Evolutionary conservation across 257 asterid genomes (phyloP).

Genomic region (Ligustrum vulgare): DNA sequence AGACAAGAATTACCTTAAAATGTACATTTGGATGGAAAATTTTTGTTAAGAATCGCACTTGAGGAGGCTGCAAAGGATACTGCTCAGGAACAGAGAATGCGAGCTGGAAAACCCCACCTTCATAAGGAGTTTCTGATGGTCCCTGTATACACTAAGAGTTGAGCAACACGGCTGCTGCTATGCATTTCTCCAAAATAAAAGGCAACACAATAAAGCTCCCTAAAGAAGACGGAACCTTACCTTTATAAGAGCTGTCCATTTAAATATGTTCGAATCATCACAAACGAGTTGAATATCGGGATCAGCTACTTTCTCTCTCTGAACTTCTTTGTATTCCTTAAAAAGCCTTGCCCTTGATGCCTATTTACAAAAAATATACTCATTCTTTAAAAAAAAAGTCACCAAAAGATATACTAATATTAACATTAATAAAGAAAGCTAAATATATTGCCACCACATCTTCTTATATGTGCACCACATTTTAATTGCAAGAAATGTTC

Average conservation of each 20-base stretch:
- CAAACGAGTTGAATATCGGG: slow-evolving; percentile 96
- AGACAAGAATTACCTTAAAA: slow-evolving; percentile 67
- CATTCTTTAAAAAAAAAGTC: background rate
- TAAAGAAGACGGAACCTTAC: slow-evolving; percentile 27
- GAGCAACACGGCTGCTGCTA: slow-evolving; percentile 10
- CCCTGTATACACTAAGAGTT: slow-evolving; percentile 53
- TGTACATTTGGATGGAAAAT: slow-evolving; percentile 98
- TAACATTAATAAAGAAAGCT: background rate
- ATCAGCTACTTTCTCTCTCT: slow-evolving; percentile 86
- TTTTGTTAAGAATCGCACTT: slow-evolving; percentile 96
- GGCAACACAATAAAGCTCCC: background rate
- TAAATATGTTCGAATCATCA: slow-evolving; percentile 89
- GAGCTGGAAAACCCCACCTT: slow-evolving; percentile 97
- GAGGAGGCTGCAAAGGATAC: slow-evolving; percentile 99
- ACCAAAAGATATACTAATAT: background rate
- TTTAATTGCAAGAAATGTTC: too few species aligned
- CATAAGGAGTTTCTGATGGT: slow-evolving; percentile 96
- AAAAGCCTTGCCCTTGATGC: slow-evolving; percentile 96
- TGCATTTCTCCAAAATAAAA: background rate
- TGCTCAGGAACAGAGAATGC: slow-evolving; percentile 97
- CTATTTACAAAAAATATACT: slow-evolving; percentile 35
- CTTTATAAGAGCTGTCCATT: slow-evolving; percentile 97
- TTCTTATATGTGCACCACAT: too few species aligned
- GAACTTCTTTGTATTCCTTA: slow-evolving; percentile 97
- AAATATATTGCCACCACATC: too few species aligned